Evolutionary conservation across 2,329 filamentous ascomycete genomes (phyloP), one percentile per base, ranked within the genome.

Genomic region (Nemania sp.): DNA sequence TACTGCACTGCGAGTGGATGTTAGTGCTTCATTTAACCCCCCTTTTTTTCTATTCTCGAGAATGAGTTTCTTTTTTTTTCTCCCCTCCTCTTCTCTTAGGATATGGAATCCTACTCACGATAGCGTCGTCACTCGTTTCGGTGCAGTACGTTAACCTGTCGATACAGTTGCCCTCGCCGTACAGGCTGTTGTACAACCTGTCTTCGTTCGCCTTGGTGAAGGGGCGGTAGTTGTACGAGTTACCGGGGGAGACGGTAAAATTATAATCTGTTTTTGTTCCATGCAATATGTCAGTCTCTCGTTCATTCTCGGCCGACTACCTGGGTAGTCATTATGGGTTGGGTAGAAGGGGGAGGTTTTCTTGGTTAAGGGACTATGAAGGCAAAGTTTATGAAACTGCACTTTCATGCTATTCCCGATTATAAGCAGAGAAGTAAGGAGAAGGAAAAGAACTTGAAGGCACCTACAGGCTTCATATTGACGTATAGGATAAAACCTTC

Each of bases 161-260:
- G 25, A 83, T 71, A 71, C 86, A 88, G 71, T 87, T 87, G 34
- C 85, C 85, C 2, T 76, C 68, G 1, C 85, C 85, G 68, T 86
- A 88, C 34, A 87, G 69, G 65, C 81, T 82, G 73, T 87, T 85
- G 76, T 84, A 84, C 72, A 85, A 79, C 68, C 80, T 73, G 0
- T 75, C 75, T 57, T 82, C 76, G 32, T 80, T 72, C 2, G 79
- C 77, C 10, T 74, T 77, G 69, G 83, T 84, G 73, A 76, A 84
- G 1, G 82, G 81, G 1, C 74, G 71, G 66, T 80, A 81, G 65
- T 84, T 81, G 69, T 86, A 86, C 0, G 83, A 83, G 71, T 85
- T 85, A 10, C 83, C 83, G 0, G 83, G 83, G 51, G 62, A 80
- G 13, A 84, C 79, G 10, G 82, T 80, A 68, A 78, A 86, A 71